A percentile compares a stretch with the other conserved stretches of the same genome.
These are phyloP conservation scores for Arthonia radiata DNA, from an alignment of 495 filamentous ascomycete genomes.

Conservation along the genomic window DNA sequence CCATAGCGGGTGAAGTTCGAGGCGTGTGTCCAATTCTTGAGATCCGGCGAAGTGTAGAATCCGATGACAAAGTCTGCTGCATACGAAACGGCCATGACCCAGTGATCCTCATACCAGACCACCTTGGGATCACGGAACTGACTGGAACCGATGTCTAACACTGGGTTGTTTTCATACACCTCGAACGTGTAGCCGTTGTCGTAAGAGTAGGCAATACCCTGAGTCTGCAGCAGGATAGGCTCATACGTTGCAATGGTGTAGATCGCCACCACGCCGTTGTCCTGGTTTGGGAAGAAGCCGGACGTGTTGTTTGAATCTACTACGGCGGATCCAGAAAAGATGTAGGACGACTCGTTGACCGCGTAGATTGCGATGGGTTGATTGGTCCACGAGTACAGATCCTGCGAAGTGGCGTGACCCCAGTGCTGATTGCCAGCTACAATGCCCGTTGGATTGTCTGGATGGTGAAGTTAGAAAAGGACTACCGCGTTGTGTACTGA, in stretches of 20 bases:
- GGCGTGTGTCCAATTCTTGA: slow-evolving; percentile 25
- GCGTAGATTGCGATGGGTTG: slow-evolving; percentile 27
- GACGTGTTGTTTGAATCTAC: slow-evolving; percentile 31
- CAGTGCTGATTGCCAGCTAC: slow-evolving; percentile 28
- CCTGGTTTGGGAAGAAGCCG: slow-evolving; percentile 25
- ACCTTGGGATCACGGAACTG: slow-evolving; percentile 36
- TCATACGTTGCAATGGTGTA: slow-evolving; percentile 14
- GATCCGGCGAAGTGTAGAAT: slow-evolving; percentile 25
- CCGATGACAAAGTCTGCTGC: slow-evolving; percentile 24
- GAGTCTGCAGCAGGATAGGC: slow-evolving; percentile 27
- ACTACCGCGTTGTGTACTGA: neutral
- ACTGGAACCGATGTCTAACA: slow-evolving; percentile 18
- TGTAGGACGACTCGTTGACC: slow-evolving; percentile 2
- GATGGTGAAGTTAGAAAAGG: slow-evolving; percentile 1
- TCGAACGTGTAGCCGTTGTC: slow-evolving; percentile 29
- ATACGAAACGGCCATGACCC: slow-evolving; percentile 25
- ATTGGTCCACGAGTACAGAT: slow-evolving; percentile 28
- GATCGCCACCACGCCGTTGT: slow-evolving; percentile 27
- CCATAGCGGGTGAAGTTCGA: slow-evolving; percentile 30
- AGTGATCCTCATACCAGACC: slow-evolving; percentile 24
- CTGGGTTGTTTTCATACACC: slow-evolving; percentile 26
- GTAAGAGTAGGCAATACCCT: slow-evolving; percentile 29
- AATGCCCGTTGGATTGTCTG: slow-evolving; percentile 20
- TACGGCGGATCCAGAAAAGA: slow-evolving; percentile 27
- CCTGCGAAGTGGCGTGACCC: slow-evolving; percentile 25